Evolutionary conservation across 257 asterid species (phyloP).

Genomic region (Petunia axillaris): DNA sequence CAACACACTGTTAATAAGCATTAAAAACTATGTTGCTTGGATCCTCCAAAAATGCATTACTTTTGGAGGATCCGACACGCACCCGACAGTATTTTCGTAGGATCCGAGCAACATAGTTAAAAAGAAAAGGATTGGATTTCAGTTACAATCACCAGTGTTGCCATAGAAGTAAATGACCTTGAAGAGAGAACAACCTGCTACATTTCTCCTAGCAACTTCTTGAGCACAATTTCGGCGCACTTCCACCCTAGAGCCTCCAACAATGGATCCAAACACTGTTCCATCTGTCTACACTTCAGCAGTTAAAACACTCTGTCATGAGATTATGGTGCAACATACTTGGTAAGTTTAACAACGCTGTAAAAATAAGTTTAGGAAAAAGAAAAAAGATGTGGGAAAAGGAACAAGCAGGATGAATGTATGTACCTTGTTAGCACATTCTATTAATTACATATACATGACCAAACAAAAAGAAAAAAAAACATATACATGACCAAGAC

Average conservation of each 20-base stretch:
- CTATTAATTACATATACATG: constrained; percentile 4
- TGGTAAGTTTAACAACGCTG: background rate
- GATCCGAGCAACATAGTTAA: background rate
- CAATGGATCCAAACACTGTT: constrained; percentile 87
- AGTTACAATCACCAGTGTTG: background rate
- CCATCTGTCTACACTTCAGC: constrained; percentile 57
- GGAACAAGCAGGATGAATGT: constrained; percentile 4
- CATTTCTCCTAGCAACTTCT: constrained; percentile 80
- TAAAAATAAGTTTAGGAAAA: background rate
- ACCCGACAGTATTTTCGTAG: too few relatives aligned
- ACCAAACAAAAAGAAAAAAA: background rate
- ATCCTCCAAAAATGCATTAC: too few relatives aligned
- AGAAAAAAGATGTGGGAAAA: background rate
- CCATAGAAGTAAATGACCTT: background rate
- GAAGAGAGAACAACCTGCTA: constrained; percentile 63
- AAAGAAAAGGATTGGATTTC: background rate
- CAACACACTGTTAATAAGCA: too few relatives aligned
- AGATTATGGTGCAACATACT: constrained; percentile 12
- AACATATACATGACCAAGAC: background rate
- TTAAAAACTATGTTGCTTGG: too few relatives aligned
- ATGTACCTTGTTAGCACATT: background rate
- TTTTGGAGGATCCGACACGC: too few relatives aligned
- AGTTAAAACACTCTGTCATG: constrained; percentile 20
- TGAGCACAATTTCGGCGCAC: constrained; percentile 76
- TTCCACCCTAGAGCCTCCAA: constrained; percentile 78